phyloP scores from a whole-genome alignment of 139 green algal genomes.

The Coelastrella sp. region DNA sequence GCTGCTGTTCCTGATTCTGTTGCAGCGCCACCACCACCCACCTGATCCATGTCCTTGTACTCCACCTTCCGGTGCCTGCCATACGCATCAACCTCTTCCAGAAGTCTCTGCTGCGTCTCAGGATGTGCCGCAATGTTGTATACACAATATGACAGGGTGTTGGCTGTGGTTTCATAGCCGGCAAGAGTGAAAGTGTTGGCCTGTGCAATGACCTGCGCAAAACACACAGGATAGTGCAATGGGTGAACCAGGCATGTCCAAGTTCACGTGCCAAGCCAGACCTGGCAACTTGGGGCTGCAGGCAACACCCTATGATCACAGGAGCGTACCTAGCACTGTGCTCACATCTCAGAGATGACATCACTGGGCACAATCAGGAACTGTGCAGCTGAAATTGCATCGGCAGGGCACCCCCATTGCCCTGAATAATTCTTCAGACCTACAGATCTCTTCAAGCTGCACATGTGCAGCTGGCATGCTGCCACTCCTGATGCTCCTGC shows the following conservation, averaged over 20 bases:
- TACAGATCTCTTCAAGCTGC: too few species aligned
- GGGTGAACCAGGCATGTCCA: neutral
- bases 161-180: slow-evolving; percentile 67
- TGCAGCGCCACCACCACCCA: neutral
- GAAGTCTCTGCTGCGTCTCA: slow-evolving; percentile 29
- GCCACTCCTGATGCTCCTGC: too few species aligned
- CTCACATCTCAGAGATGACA: too few species aligned
- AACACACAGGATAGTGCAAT: neutral
- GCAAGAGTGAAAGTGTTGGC: slow-evolving; percentile 53
- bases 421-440: too few species aligned
- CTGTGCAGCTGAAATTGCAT: too few species aligned
- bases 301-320: too few species aligned
- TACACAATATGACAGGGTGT: slow-evolving; percentile 58
- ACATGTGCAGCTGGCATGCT: too few species aligned
- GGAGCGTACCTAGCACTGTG: too few species aligned
- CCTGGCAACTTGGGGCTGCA: neutral
- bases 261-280: neutral
- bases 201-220: slow-evolving; percentile 48
- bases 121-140: slow-evolving; percentile 56
- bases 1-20: too few species aligned
- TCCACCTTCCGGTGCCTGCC: neutral
- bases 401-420: too few species aligned
- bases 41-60: slow-evolving; percentile 40
- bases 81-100: slow-evolving; percentile 50
- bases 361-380: too few species aligned